Evolutionary conservation across 192 early-diverging fungal genomes (phyloP), one percentile per base, ranked within the genome.

Genomic region (Glomus cerebriforme): DNA sequence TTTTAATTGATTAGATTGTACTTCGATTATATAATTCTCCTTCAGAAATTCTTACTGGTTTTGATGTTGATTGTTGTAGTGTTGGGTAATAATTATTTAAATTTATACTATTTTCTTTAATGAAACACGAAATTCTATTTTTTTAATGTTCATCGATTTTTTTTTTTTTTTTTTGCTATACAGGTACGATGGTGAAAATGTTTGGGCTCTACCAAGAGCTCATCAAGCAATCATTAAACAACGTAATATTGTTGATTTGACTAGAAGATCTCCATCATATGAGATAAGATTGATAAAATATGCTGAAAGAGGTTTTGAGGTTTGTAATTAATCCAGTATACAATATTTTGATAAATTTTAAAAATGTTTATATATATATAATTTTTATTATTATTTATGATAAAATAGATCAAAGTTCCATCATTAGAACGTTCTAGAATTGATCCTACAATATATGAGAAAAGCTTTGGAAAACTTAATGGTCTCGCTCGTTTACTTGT

Each of bases 31-130:
- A 70, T 43, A 26, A 70, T 3, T 70, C 68, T 47, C 68, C 68
- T 39, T 39, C 34, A 19, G 68, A 70, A 47, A 15, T 70, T 70
- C 37, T 70, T 19, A 70, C 68, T 15, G 68, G 68, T 7, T 70
- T 70, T 47, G 68, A 70, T 43, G 17, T 70, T 70, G 68, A 70
- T 43, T 70, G 68, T 37, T 70, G 68, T 34, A n/a, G 35, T 70
- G 68, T 70, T 39, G 68, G 68, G 39, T 43, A 43, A 43, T 43
- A 43, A 43, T 43, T 43, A 43, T 43, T 43, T 10, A 3, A 35
- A 35, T 37, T 12, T 3, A 43, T n/a, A n/a, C n/a, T n/a, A n/a
- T n/a, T 43, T 43, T 12, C 12, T 10, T 43, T 43, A 43, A 12
- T 43, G 9, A 43, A 10, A 1, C 2, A 43, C 12, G 7, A n/a